Percentiles rank a stretch among this genome's conserved stretches.
These are phyloP conservation scores for Vigna trinervia DNA, from an alignment of 306 rosid species.

Conservation along the genomic window DNA sequence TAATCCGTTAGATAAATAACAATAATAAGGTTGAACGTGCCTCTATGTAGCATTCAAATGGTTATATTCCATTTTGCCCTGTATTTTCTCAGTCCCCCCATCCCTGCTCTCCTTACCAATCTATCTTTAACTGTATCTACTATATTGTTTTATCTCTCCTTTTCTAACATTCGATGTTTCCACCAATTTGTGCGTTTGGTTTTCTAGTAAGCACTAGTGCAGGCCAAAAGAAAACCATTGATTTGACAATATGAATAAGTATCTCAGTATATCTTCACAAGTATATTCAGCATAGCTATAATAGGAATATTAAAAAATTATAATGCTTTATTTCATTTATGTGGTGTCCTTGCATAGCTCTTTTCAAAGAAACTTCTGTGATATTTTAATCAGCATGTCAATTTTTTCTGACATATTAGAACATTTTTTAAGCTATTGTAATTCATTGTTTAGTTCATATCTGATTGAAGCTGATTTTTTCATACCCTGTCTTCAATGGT, in stretches of 20 bases:
- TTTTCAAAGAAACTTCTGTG: background rate
- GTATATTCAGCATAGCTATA: constrained; percentile 16
- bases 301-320: constrained; percentile 5
- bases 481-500: constrained; percentile 11
- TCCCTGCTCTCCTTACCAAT: too few relatives aligned
- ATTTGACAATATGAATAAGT: background rate
- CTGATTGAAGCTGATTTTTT: background rate
- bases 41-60: too few relatives aligned
- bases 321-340: background rate
- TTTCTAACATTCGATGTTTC: too few relatives aligned
- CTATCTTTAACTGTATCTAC: too few relatives aligned
- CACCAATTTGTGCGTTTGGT: too few relatives aligned
- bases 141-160: too few relatives aligned
- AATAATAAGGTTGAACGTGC: too few relatives aligned
- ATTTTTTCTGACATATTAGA: constrained; percentile 11
- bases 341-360: background rate
- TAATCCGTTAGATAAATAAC: too few relatives aligned
- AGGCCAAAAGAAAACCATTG: too few relatives aligned
- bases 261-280: background rate
- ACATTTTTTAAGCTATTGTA: constrained; percentile 6
- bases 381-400: constrained; percentile 2
- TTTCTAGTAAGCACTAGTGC: too few relatives aligned
- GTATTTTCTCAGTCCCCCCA: too few relatives aligned
- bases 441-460: constrained; percentile 11
- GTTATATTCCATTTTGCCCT: too few relatives aligned